These are phyloP conservation scores for Solanum arcanum DNA, from an alignment of 257 asterid genomes.

Conservation along the genomic window DNA sequence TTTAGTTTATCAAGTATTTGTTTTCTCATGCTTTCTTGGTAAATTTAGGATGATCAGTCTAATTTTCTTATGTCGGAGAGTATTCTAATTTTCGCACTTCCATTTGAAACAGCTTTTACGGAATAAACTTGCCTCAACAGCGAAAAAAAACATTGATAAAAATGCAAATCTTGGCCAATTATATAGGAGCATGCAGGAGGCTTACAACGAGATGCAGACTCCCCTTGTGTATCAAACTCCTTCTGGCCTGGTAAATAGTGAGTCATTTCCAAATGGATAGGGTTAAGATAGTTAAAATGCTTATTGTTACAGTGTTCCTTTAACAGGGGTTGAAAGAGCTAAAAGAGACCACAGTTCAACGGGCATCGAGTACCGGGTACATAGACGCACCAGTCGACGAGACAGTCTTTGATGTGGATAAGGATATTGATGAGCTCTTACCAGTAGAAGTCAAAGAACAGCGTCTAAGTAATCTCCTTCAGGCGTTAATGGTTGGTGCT, in stretches of 20 bases:
- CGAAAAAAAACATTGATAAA: constrained; percentile 45
- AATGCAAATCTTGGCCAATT: constrained; percentile 75
- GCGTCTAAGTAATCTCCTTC: constrained; percentile 87
- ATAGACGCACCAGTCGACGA: constrained; percentile 79
- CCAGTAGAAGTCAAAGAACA: constrained; percentile 97
- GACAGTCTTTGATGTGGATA: constrained; percentile 71
- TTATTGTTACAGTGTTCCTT: background rate
- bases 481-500: constrained; percentile 65
- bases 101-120: constrained; percentile 65
- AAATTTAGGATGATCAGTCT: background rate
- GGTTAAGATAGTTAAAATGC: background rate
- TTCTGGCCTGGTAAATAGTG: constrained; percentile 41
- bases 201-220: constrained; percentile 82
- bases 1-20: background rate
- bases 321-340: constrained; percentile 80
- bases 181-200: constrained; percentile 71
- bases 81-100: background rate
- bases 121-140: constrained; percentile 77
- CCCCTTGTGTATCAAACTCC: constrained; percentile 85
- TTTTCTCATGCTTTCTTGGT: background rate
- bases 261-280: background rate
- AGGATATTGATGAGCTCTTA: constrained; percentile 81
- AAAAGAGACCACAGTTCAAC: constrained; percentile 67
- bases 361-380: constrained; percentile 61
- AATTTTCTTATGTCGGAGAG: background rate